Base-by-base conservation (phyloP, 768 basidiomycete genomes). In the Leccinum obscurum region DNA sequence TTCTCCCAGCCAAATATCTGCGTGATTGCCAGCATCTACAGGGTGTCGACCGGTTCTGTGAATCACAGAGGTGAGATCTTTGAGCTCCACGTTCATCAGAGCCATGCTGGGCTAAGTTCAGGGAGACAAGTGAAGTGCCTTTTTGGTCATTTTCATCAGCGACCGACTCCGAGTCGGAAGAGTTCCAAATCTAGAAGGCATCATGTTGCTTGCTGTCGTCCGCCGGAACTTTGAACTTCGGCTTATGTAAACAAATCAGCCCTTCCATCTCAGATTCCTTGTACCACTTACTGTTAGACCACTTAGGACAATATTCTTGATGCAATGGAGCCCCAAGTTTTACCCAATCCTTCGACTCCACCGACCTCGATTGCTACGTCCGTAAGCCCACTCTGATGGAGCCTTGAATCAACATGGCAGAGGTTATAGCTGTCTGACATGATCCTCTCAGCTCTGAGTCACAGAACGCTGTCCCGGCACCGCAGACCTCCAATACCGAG, bases 1-100 rank as follows among this genome's bases (percentile, higher is more conserved):
- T 37, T 67, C 68, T 20, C 68, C 65, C 6, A 64, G 56, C 68
- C 68, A 70, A 48, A 70, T 62, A 37, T 65, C 68, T 46, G 68
- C 68, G n/a, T 69, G 59, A 51, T 62, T 67, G 11, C 68, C 65
- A 0, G 59, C 61, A 15, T 57, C 65, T 39, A 64, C 58, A 11
- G 68, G n/a, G 48, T 69, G 54, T 28, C 67, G 52, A 11, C 63
- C 63, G 22, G 49, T 57, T 58, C 35, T 69, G 22, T 35, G 65
- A 30, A 69, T 44, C 5, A 28, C 54, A 39, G 56, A 51, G 4
- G 68, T 62, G 41, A 70, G 68, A 35, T 70, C 68, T 37, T 67
- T 61, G 55, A 70, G 63, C 14, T 65, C 39, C 32, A 69, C 39
- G 52, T 70, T 22, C 54, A 55, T 56, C 53, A 70, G 26, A 32